phyloP scores from a whole-genome alignment of 495 filamentous ascomycete genomes.

The Penicillium antarcticum region DNA sequence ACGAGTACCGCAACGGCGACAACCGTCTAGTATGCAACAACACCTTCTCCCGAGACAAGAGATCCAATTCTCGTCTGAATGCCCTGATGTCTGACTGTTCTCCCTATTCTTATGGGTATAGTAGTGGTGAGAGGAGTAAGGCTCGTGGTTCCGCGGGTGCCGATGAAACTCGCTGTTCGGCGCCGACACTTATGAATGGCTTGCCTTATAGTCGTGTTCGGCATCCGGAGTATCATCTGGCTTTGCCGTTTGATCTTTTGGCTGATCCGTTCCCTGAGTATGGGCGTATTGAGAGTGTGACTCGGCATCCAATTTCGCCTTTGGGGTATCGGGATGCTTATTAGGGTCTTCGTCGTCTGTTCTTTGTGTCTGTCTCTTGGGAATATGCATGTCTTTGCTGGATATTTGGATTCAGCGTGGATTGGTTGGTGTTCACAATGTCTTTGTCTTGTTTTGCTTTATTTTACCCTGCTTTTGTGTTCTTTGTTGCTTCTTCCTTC shows the following conservation, averaged over 20 bases:
- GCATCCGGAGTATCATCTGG: constrained; percentile 13
- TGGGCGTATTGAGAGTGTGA: constrained; percentile 19
- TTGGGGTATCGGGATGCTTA: constrained; percentile 26
- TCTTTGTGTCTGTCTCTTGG: neutral
- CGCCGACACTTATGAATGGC: constrained; percentile 33
- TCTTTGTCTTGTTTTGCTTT: neutral
- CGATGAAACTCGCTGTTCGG: constrained; percentile 8
- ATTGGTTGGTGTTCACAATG: neutral
- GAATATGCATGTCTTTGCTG: neutral
- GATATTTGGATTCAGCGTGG: neutral
- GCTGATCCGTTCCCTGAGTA: constrained; percentile 20
- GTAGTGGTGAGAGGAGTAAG: constrained; percentile 27
- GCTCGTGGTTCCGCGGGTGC: constrained; percentile 13
- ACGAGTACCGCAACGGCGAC: constrained; percentile 21
- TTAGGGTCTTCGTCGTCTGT: neutral
- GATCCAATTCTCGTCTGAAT: constrained; percentile 17
- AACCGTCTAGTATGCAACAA: constrained; percentile 9
- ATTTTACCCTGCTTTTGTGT: neutral
- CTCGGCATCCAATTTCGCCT: constrained; percentile 23
- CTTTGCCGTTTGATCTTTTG: constrained; percentile 11
- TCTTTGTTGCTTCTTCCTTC: neutral
- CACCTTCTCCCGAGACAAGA: constrained; percentile 19
- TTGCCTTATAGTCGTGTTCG: constrained; percentile 35
- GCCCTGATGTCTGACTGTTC: constrained; percentile 19
- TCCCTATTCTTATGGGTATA: constrained; percentile 35